phyloP scores from a whole-genome alignment of 2,329 filamentous ascomycete genomes.

The Saccharata proteae region DNA sequence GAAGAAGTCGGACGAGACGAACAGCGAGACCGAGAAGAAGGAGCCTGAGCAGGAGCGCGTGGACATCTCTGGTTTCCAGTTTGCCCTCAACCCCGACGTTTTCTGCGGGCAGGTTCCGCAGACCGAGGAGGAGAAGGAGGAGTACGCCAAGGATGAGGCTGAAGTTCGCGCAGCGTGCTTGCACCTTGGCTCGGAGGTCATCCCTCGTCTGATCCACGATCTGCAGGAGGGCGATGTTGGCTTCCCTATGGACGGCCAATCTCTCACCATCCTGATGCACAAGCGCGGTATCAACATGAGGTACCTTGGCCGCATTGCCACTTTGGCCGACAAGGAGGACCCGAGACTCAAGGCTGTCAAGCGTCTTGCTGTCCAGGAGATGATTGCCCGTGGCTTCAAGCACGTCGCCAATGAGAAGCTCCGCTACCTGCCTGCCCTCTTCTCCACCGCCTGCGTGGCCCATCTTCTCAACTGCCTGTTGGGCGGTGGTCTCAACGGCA shows the following conservation, averaged over 20 bases:
- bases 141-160: slow-evolving; percentile 72
- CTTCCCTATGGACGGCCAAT: slow-evolving; percentile 97
- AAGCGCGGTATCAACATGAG: slow-evolving; percentile 95
- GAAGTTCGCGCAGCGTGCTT: slow-evolving; percentile 76
- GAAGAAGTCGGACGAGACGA: slow-evolving; percentile 15
- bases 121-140: slow-evolving; percentile 77
- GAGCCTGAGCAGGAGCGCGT: slow-evolving; percentile 51
- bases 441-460: slow-evolving; percentile 66
- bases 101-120: slow-evolving; percentile 88
- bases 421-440: slow-evolving; percentile 63
- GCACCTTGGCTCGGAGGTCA: slow-evolving; percentile 62
- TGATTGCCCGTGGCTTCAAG: slow-evolving; percentile 93
- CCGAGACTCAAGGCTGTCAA: slow-evolving; percentile 65
- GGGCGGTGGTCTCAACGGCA: slow-evolving; percentile 62
- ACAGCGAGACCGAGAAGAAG: slow-evolving; percentile 18
- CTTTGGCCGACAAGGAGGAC: slow-evolving; percentile 46
- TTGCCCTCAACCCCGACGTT: slow-evolving; percentile 86
- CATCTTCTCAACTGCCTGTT: slow-evolving; percentile 92
- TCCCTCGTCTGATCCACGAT: slow-evolving; percentile 78
- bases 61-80: slow-evolving; percentile 76
- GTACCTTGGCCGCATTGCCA: slow-evolving; percentile 79
- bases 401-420: slow-evolving; percentile 73
- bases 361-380: slow-evolving; percentile 73
- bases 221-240: slow-evolving; percentile 86
- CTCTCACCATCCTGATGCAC: slow-evolving; percentile 76